Base-by-base conservation (phyloP, 805 yeast genomes). In the Starmerella powellii region DNA sequence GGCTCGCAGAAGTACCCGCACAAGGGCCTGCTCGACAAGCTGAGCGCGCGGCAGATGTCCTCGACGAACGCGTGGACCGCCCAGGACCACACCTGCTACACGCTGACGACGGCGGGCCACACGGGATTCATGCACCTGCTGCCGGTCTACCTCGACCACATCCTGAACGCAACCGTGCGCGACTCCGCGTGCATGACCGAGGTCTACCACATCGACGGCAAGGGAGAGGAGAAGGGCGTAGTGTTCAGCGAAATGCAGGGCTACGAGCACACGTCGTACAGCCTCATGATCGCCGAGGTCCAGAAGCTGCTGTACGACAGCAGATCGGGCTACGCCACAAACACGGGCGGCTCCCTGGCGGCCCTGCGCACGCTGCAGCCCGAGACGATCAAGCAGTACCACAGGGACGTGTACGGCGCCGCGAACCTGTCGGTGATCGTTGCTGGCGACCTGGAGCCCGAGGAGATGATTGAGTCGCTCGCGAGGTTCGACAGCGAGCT, bases 211-310 rank as follows among this genome's bases (percentile, higher is more conserved):
- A 73, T 91, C 35, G 97, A 91, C 59, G 95, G 94, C 2, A 71
- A 74, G 8, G 94, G 82, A 26, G 76, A 80, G 50, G 98, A 91
- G 53, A 85, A 85, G 58, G 98, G 98, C 53, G 98, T 91, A 24
- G 97, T 91, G 3, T 91, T 81, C 58, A 80, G 93, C 40, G 98
- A 91, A 63, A 91, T 91, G 97, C 95, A 84, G 56, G 96, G 86
- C 21, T 77, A 81, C 43, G 94, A 86, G 60, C 74, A 74, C 53
- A 82, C 80, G 48, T 72, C 87, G 13, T 77, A 78, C 74, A 72
- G 69, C 51, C 64, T 81, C 48, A 74, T 74, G 40, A 51, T 55
- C 3, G 46, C 41, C n/a, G 48, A 47, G 34, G 34, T 46, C 12
- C 57, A 61, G 37, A 54, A 56, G 42, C 42, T 56, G 20, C 44